phyloP scores from a whole-genome alignment of 768 basidiomycete genomes.

The Cyclocybe cylindracea region DNA sequence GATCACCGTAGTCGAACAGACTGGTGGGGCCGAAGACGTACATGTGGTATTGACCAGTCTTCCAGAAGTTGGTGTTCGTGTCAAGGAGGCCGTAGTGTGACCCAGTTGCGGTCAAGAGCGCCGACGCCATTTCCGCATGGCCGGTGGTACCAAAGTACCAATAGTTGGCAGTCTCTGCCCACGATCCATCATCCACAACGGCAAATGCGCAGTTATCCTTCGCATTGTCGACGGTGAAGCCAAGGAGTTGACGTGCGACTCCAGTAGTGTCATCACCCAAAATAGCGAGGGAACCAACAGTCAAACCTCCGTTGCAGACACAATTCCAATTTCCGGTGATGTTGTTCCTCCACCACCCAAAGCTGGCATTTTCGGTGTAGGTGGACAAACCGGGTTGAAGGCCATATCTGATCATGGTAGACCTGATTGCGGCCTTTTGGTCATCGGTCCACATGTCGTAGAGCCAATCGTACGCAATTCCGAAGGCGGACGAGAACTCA shows the following conservation, averaged over 20 bases:
- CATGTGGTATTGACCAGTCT: conserved; percentile 90
- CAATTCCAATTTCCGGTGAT: conserved; percentile 97
- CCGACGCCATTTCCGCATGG: conserved; percentile 85
- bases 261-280: conserved; percentile 81
- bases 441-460: conserved; percentile 79
- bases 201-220: conserved; percentile 71
- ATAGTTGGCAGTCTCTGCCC: conserved; percentile 93
- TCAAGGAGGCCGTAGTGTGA: conserved; percentile 73
- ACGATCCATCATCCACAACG: conserved; percentile 75
- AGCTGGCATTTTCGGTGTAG: conserved; percentile 39
- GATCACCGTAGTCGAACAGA: conserved; percentile 81
- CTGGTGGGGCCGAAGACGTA: conserved; percentile 82
- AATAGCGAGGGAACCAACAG: conserved; percentile 88
- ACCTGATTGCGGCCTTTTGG: conserved; percentile 70
- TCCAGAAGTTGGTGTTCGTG: conserved; percentile 67
- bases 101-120: conserved; percentile 85
- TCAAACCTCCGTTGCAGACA: conserved; percentile 90
- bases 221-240: conserved; percentile 72
- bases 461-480: conserved; percentile 95
- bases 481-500: conserved; percentile 89
- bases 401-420: conserved; percentile 77
- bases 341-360: conserved; percentile 79
- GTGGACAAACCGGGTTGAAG: conserved; percentile 64
- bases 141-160: conserved; percentile 95
- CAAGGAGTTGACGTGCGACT: conserved; percentile 64